These are phyloP conservation scores for Warburgia ugandensis DNA, from an alignment of 164 flowering plant species.

Conservation along the genomic window DNA sequence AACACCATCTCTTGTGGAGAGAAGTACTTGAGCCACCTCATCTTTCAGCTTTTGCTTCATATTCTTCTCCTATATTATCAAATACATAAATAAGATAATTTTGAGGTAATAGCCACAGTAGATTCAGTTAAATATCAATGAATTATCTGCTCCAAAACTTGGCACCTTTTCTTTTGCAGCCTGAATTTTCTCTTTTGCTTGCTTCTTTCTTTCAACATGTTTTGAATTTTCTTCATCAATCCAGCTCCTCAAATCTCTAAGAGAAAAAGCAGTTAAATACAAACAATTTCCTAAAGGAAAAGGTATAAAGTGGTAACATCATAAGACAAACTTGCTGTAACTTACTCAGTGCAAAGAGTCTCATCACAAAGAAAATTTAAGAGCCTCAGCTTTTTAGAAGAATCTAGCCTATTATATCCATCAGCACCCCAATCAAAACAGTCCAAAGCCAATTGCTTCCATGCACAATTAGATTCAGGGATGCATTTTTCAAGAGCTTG, in stretches of 20 bases:
- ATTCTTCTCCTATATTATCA: slow-evolving; percentile 39
- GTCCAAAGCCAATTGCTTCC: slow-evolving; percentile 27
- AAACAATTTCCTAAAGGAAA: not conserved
- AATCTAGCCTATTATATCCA: slow-evolving; percentile 40
- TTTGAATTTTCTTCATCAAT: slow-evolving; percentile 46
- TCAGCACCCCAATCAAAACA: slow-evolving; percentile 25
- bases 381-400: slow-evolving; percentile 55
- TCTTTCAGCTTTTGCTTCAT: slow-evolving; percentile 50
- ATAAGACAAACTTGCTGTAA: slow-evolving; percentile 1
- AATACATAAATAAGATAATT: not conserved
- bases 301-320: not conserved
- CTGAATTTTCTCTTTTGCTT: slow-evolving; percentile 43
- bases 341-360: slow-evolving; percentile 66
- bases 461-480: slow-evolving; percentile 29
- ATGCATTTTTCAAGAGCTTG: slow-evolving; percentile 45
- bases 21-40: slow-evolving; percentile 46
- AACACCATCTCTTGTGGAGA: slow-evolving; percentile 36
- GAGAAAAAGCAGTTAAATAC: not conserved
- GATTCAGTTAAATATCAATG: no score
- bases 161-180: slow-evolving; percentile 65
- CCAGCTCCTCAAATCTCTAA: slow-evolving; percentile 58
- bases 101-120: no score
- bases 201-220: slow-evolving; percentile 35
- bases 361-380: slow-evolving; percentile 77
- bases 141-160: not conserved